phyloP scores from a whole-genome alignment of 2,329 filamentous ascomycete species.

The Podosphaera xanthii region DNA sequence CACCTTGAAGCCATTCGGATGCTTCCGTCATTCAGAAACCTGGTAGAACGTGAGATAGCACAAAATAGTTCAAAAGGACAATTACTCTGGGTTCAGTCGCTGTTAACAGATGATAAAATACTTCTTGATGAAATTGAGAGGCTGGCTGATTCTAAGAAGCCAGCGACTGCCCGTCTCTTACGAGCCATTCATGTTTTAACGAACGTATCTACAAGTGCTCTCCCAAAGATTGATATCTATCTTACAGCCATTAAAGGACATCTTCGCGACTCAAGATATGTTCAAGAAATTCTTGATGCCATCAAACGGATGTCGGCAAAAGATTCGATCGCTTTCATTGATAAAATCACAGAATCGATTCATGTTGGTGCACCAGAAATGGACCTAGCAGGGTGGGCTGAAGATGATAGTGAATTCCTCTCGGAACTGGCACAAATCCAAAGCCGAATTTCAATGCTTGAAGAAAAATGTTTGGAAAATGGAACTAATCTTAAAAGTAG shows the following conservation, averaged over 20 bases:
- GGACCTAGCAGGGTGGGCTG: slow-evolving; percentile 14
- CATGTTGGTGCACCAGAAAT: slow-evolving; percentile 8
- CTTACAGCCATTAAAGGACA: slow-evolving; percentile 32
- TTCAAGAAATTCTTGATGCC: slow-evolving; percentile 21
- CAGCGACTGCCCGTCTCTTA: slow-evolving; percentile 22
- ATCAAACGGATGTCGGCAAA: slow-evolving; percentile 37
- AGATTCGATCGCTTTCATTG: slow-evolving; percentile 21
- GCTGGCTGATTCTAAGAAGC: slow-evolving; percentile 17
- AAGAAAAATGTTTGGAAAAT: slow-evolving; percentile 22
- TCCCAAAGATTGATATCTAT: slow-evolving; percentile 27
- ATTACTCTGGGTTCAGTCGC: slow-evolving; percentile 22
- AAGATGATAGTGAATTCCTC: slow-evolving; percentile 9
- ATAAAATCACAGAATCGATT: slow-evolving; percentile 18
- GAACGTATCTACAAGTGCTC: slow-evolving; percentile 6
- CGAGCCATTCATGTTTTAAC: slow-evolving; percentile 26
- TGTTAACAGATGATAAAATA: slow-evolving; percentile 36
- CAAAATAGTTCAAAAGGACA: slow-evolving; percentile 14
- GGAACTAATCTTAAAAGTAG: slow-evolving; percentile 42
- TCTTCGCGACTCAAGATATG: slow-evolving; percentile 28
- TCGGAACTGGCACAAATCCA: slow-evolving; percentile 16
- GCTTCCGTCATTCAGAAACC: slow-evolving; percentile 41
- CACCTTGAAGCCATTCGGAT: slow-evolving; percentile 46
- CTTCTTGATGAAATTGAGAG: slow-evolving; percentile 24
- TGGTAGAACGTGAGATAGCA: slow-evolving; percentile 26
- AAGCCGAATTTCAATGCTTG: slow-evolving; percentile 24